These are phyloP conservation scores for Kodamaea restingae DNA, from an alignment of 805 yeast genomes.

Conservation along the genomic window DNA sequence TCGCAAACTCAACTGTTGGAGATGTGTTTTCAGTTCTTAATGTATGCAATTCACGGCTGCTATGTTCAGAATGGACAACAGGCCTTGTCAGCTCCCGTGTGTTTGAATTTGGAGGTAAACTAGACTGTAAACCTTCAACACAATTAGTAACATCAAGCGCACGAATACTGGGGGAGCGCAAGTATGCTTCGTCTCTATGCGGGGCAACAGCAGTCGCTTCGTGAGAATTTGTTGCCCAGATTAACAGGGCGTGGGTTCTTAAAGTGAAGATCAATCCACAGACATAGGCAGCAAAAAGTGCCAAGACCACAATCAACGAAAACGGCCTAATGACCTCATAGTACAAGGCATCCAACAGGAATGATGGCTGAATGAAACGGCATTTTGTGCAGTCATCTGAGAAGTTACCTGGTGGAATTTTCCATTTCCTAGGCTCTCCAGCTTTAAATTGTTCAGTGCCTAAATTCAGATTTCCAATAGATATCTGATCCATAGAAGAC, in stretches of 20 bases:
- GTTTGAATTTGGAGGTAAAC: background rate
- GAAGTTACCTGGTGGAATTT: background rate
- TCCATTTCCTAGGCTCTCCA: background rate
- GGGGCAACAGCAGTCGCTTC: conserved; percentile 20
- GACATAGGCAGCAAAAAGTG: conserved; percentile 76
- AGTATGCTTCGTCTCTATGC: conserved; percentile 13
- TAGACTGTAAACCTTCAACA: conserved; percentile 13
- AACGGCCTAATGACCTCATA: conserved; percentile 72
- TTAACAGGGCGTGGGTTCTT: conserved; percentile 93
- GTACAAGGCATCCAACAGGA: conserved; percentile 66
- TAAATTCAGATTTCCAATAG: background rate
- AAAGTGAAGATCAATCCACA: conserved; percentile 91
- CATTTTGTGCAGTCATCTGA: conserved; percentile 59
- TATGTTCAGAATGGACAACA: too few species aligned
- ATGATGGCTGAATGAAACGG: conserved; percentile 71
- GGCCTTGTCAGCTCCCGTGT: too few species aligned
- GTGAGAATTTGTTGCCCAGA: conserved; percentile 67
- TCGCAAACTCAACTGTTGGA: background rate
- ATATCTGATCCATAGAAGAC: background rate
- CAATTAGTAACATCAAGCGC: conserved; percentile 25
- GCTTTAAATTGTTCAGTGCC: too few species aligned
- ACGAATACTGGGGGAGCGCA: conserved; percentile 36
- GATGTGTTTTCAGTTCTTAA: conserved; percentile 7
- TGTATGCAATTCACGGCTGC: background rate
- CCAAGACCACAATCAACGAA: conserved; percentile 72